These are phyloP conservation scores for Hansenula sp. DNA, from an alignment of 1,139 yeast species.

Conservation along the genomic window DNA sequence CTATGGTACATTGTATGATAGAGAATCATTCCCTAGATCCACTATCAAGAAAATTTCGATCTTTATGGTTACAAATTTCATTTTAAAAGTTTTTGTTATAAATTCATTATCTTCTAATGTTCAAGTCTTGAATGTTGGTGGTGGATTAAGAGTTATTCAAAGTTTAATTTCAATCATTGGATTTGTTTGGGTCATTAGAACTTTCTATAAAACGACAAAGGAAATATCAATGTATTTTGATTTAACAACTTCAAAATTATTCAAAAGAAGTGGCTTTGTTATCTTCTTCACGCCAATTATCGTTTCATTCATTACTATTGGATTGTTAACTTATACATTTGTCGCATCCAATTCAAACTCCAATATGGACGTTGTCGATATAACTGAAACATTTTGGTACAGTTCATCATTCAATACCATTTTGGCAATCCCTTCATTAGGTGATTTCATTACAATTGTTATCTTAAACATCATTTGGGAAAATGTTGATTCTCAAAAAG, in stretches of 20 bases:
- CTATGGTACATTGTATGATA: conserved; percentile 2
- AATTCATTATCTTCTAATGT: neutral
- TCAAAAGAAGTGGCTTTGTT: neutral
- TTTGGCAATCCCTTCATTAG: neutral
- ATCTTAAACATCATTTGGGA: neutral
- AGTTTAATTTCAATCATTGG: neutral
- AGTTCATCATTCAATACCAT: neutral
- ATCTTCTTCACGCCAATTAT: neutral
- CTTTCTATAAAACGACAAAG: conserved; percentile 1
- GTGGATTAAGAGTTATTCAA: neutral
- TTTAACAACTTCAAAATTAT: neutral
- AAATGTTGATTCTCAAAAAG: conserved; percentile 3
- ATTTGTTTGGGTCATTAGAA: neutral
- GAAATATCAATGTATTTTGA: conserved; percentile 3
- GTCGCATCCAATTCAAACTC: neutral
- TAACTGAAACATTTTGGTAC: neutral
- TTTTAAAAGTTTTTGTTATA: neutral
- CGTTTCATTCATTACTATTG: neutral
- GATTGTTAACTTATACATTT: neutral
- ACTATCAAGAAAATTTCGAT: neutral
- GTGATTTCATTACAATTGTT: neutral
- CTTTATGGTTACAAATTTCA: conserved; percentile 1
- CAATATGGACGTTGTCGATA: neutral
- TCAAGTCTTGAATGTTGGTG: neutral
- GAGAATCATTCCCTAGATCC: neutral